A percentile compares a stretch with the other conserved stretches of the same genome.
Evolutionary conservation across 306 rosid species (phyloP).

Genomic region (Myrica gale): DNA sequence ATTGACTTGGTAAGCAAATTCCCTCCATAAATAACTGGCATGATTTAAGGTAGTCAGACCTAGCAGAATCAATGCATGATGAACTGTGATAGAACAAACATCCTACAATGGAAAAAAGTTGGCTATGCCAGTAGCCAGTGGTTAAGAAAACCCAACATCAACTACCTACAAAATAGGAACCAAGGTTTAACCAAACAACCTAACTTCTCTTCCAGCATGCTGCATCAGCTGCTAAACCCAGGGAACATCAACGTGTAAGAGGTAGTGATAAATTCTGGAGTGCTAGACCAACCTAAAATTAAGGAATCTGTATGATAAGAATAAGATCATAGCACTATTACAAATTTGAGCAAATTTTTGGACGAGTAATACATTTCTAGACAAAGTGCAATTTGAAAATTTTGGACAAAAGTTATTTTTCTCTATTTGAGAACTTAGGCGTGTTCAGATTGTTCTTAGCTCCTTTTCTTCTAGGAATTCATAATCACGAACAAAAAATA

Average conservation of each 20-base stretch:
- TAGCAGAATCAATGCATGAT: conserved; percentile 11
- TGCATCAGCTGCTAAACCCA: not conserved
- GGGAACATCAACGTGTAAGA: not conserved
- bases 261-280: not conserved
- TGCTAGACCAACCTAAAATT: not conserved
- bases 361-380: not conserved
- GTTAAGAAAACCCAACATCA: conserved; percentile 24
- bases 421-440: not conserved
- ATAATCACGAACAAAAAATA: not conserved
- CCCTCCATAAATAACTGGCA: conserved; percentile 6
- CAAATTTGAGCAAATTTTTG: too few species aligned
- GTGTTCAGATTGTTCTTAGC: not conserved
- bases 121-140: conserved; percentile 2
- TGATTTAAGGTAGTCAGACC: not conserved
- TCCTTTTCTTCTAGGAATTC: not conserved
- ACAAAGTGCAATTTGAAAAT: not conserved
- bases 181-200: not conserved
- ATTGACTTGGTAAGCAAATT: conserved; percentile 5
- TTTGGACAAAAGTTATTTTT: not conserved
- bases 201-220: not conserved
- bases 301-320: not conserved
- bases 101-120: not conserved
- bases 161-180: not conserved
- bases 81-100: conserved; percentile 5
- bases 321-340: too few species aligned